Evolutionary conservation across 2,329 filamentous ascomycete genomes (phyloP), one percentile per base, ranked within the genome.

Genomic region (Beauveria australis): DNA sequence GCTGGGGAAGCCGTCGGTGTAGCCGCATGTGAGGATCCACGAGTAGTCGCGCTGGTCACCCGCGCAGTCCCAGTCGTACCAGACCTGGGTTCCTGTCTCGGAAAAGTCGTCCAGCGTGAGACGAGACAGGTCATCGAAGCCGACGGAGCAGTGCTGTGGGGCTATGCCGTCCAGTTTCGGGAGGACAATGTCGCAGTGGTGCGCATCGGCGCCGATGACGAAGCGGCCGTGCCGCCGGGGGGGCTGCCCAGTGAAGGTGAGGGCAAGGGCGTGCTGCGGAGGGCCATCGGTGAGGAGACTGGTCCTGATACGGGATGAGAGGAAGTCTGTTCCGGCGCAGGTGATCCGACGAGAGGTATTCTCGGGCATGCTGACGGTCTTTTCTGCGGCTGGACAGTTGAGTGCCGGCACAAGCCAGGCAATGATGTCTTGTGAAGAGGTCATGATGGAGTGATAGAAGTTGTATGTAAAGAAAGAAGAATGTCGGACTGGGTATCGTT

Each of bases 61-160:
- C 57, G 67, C 71, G 65, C 73, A 72, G 60, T 71, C 70, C 70
- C 72, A 74, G 60, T 75, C 74, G 65, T 74, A 76, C 75, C 75
- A 77, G 33, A 77, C 74, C 53, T 75, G 71, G 1, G 75, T 77
- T 16, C 75, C 75, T 19, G 55, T 40, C 41, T 68, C 67, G 2
- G 74, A 76, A 49, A 71, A 72, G 66, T 77, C 75, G 55, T 72
- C 69, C 9, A 77, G 70, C 4, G 75, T 67, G 43, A 77, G 71
- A 30, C 75, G 67, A 18, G 69, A 69, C 57, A 74, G 69, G 22
- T 68, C 68, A 64, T 76, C 75, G 54, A 77, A 77, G 65, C 72
- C 69, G 58, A 77, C 43, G 51, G 68, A 66, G 68, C 74, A 76
- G 66, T 77, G 75, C 56, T 68, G 68, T 12, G 70, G 64, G 10